Conservation (phyloP, 495 filamentous ascomycete genomes). For the Cryomyces antarcticus region DNA sequence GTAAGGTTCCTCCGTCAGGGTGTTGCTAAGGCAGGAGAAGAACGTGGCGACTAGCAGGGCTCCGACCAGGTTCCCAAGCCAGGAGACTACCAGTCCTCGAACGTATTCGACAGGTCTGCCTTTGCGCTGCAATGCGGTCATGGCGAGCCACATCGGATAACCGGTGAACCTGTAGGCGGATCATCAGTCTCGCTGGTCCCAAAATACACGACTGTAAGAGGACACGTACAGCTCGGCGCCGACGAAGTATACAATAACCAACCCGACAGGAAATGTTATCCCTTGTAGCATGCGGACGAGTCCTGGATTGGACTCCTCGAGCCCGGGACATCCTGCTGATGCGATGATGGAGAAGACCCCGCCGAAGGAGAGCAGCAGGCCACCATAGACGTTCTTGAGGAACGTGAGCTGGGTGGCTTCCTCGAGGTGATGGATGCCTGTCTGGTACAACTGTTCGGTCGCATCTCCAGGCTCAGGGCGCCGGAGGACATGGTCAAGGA, state of each 20-base stretch:
- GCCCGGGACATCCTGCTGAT: background rate
- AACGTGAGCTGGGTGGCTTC: slow-evolving; percentile 1
- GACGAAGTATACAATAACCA: slow-evolving; percentile 2
- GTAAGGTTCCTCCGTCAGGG: slow-evolving; percentile 2
- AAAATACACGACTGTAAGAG: background rate
- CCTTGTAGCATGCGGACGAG: slow-evolving; percentile 2
- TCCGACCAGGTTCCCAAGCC: slow-evolving; percentile 3
- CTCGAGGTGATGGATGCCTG: slow-evolving; percentile 2
- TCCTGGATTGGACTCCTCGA: background rate
- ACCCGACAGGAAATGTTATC: slow-evolving; percentile 3
- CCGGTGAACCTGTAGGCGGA: slow-evolving; percentile 1
- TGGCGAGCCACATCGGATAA: slow-evolving; percentile 4
- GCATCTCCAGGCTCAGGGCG: background rate
- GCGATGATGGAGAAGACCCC: slow-evolving; percentile 1
- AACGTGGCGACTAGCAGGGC: slow-evolving; percentile 1
- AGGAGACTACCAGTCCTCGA: background rate
- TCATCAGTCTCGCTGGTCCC: background rate
- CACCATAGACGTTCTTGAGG: slow-evolving; percentile 7
- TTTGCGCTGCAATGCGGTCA: slow-evolving; percentile 2
- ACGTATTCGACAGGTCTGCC: slow-evolving; percentile 1
- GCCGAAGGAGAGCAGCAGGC: slow-evolving; percentile 3
- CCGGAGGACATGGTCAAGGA: background rate
- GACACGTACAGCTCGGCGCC: slow-evolving; percentile 4
- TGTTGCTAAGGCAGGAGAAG: background rate
- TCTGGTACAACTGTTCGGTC: background rate